Conservation (phyloP, 2,329 filamentous ascomycete genomes). For the Stagonosporopsis tanaceti region DNA sequence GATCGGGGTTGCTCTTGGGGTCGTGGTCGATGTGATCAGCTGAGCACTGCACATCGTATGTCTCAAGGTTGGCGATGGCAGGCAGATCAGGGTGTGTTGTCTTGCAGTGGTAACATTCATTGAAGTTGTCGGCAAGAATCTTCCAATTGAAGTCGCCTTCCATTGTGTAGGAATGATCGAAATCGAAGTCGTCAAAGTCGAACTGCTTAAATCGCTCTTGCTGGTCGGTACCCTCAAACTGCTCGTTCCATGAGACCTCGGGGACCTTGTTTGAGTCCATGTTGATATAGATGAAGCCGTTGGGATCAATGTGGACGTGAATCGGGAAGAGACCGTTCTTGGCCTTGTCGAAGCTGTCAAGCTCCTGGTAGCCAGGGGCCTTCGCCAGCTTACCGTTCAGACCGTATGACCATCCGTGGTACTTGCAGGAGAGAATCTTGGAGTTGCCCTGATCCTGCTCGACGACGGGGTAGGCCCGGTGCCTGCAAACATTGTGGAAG, state of each 20-base stretch:
- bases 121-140: conserved; percentile 65
- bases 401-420: conserved; percentile 58
- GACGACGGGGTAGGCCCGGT: conserved; percentile 55
- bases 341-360: conserved; percentile 51
- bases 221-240: conserved; percentile 43
- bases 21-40: conserved; percentile 46
- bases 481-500: conserved; percentile 57
- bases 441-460: conserved; percentile 50
- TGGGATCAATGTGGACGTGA: conserved; percentile 41
- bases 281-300: conserved; percentile 50
- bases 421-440: conserved; percentile 54
- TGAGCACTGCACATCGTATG: conserved; percentile 54
- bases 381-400: conserved; percentile 55
- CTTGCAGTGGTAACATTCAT: conserved; percentile 71
- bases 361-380: conserved; percentile 53
- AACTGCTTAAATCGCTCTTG: conserved; percentile 46
- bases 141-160: conserved; percentile 48
- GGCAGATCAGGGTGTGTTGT: conserved; percentile 67
- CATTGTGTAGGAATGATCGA: conserved; percentile 50
- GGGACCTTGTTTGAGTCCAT: conserved; percentile 44
- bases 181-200: conserved; percentile 56
- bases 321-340: conserved; percentile 49
- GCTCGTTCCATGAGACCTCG: conserved; percentile 41
- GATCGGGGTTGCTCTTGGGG: conserved; percentile 38
- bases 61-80: conserved; percentile 63